Conservation (phyloP, 2,329 filamentous ascomycete genomes). For the Claviceps spartinae region DNA sequence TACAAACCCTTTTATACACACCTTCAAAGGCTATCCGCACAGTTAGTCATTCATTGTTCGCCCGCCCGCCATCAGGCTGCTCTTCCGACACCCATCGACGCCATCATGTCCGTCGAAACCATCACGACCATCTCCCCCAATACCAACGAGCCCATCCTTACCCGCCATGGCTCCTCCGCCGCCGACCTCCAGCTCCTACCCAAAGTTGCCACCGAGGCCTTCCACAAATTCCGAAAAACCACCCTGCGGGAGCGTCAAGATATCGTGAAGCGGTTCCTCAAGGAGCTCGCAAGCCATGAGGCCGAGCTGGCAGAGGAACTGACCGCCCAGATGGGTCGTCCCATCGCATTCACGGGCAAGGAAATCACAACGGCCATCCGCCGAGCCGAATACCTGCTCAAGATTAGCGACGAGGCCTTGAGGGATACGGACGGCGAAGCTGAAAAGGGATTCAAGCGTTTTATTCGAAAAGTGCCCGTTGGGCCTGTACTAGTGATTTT, state of each 20-base stretch:
- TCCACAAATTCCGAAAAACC: slow-evolving; percentile 63
- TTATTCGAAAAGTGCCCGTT: slow-evolving; percentile 76
- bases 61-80: background rate
- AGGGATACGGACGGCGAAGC: slow-evolving; percentile 69
- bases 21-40: no score
- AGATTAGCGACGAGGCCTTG: slow-evolving; percentile 66
- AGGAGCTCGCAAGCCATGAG: slow-evolving; percentile 54
- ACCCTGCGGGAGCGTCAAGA: slow-evolving; percentile 60
- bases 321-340: slow-evolving; percentile 89
- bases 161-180: slow-evolving; percentile 59
- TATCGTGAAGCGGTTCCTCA: slow-evolving; percentile 69
- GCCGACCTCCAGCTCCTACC: slow-evolving; percentile 61
- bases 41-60: no score
- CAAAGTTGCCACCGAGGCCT: slow-evolving; percentile 57
- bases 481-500: slow-evolving; percentile 84
- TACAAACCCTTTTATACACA: no score
- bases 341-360: slow-evolving; percentile 72
- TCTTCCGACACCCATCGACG: background rate
- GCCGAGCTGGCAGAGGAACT: slow-evolving; percentile 74
- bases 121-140: slow-evolving; percentile 77
- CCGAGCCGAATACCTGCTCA: slow-evolving; percentile 73
- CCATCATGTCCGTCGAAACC: slow-evolving; percentile 48
- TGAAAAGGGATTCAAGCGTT: slow-evolving; percentile 81
- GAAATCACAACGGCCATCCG: slow-evolving; percentile 78
- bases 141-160: slow-evolving; percentile 74